A percentile compares a stretch with the other conserved stretches of the same genome.
Evolutionary conservation across 192 early-diverging fungal species (phyloP).

Genomic region (Umbelopsis isabellina): DNA sequence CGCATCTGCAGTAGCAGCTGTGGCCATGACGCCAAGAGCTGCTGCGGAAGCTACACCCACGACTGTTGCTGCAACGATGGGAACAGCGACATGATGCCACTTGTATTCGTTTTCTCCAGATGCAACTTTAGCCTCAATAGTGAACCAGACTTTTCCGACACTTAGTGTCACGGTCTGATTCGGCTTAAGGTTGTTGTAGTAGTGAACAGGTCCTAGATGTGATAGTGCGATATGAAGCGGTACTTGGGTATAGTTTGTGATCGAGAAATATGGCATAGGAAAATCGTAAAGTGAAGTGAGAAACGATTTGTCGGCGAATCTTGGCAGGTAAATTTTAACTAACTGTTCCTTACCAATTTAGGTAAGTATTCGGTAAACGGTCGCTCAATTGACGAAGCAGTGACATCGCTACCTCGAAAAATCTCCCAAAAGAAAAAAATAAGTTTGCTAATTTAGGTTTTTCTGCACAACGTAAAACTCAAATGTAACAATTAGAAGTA

Average conservation of each 20-base stretch:
- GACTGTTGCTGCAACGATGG: constrained; percentile 11
- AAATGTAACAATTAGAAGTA: too few species aligned
- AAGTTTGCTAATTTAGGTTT: background rate
- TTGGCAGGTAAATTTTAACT: background rate
- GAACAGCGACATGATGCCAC: constrained; percentile 22
- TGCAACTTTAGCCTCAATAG: constrained; percentile 13
- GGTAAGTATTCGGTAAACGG: too few species aligned
- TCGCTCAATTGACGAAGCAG: background rate
- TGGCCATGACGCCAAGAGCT: background rate
- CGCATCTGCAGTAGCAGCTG: constrained; percentile 6
- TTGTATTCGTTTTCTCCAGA: constrained; percentile 13
- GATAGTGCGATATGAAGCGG: constrained; percentile 19
- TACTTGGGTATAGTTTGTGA: constrained; percentile 18
- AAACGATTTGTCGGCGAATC: background rate
- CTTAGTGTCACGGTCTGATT: background rate
- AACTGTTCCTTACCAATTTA: too few species aligned
- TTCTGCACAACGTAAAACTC: too few species aligned
- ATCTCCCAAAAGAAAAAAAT: background rate
- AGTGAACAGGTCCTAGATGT: constrained; percentile 18
- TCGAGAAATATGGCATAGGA: constrained; percentile 11
- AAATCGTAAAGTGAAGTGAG: background rate
- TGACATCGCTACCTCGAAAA: background rate
- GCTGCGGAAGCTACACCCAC: constrained; percentile 6
- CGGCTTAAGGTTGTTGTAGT: constrained; percentile 7
- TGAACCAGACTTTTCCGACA: constrained; percentile 16